Conservation (phyloP, 306 rosid species). For the Quillaja saponaria region DNA sequence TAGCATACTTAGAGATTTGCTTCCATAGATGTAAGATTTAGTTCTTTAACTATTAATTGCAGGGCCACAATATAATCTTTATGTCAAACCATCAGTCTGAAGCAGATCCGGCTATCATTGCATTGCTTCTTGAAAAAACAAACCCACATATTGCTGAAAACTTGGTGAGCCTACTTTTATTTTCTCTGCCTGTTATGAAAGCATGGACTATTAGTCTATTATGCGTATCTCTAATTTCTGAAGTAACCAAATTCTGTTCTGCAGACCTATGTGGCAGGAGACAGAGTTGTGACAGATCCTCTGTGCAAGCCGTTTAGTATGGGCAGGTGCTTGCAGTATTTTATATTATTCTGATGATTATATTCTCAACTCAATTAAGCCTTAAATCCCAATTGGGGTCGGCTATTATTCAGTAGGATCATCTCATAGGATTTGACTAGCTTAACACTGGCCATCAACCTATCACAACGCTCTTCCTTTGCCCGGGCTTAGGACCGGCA, state of each 20-base stretch:
- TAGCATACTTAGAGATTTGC: constrained; percentile 1
- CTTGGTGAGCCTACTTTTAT: constrained; percentile 51
- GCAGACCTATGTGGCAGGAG: constrained; percentile 92
- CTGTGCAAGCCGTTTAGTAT: constrained; percentile 97
- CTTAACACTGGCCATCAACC: too few relatives aligned
- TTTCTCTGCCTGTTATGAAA: constrained; percentile 17
- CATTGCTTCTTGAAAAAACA: constrained; percentile 78
- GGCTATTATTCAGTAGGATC: too few relatives aligned
- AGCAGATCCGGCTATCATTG: constrained; percentile 96
- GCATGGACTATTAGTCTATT: constrained; percentile 5
- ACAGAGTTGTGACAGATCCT: constrained; percentile 91
- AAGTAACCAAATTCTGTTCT: constrained; percentile 42
- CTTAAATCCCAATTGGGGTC: too few relatives aligned
- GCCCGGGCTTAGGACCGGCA: too few relatives aligned
- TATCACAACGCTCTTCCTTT: too few relatives aligned
- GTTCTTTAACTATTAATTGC: constrained; percentile 40
- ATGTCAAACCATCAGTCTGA: constrained; percentile 98
- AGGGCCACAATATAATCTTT: constrained; percentile 94
- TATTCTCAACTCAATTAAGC: too few relatives aligned
- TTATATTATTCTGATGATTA: too few relatives aligned
- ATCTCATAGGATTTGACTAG: too few relatives aligned
- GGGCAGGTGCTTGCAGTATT: constrained; percentile 69
- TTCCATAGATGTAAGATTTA: constrained; percentile 26
- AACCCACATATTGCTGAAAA: constrained; percentile 74
- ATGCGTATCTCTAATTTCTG: constrained; percentile 27